Percentiles rank a stretch among this genome's conserved stretches.
Conservation (phyloP, 2,329 filamentous ascomycete species). For the Pestalotiopsis sp. region DNA sequence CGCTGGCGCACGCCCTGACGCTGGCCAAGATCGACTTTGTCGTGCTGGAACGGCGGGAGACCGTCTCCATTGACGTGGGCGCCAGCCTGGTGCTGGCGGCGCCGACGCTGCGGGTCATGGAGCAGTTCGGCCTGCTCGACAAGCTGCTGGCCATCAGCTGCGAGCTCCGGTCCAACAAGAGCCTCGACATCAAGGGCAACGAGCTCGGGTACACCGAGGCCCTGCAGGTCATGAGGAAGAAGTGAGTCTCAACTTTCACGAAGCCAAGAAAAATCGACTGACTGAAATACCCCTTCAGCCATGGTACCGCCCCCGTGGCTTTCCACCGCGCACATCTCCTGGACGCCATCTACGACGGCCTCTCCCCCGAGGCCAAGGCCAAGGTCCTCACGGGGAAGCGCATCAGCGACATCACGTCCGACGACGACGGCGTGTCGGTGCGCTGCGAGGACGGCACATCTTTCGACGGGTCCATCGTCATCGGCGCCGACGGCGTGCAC, state of each 20-base stretch:
- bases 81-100: constrained; percentile 1
- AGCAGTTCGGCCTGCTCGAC: constrained; percentile 8
- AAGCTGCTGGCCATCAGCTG: neutral
- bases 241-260: neutral
- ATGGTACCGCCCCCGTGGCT: constrained; percentile 17
- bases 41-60: constrained; percentile 8
- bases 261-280: neutral
- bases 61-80: neutral
- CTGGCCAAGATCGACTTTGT: constrained; percentile 13
- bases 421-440: constrained; percentile 21
- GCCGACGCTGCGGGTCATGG: neutral
- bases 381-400: constrained; percentile 20
- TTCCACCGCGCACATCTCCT: constrained; percentile 23
- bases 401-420: constrained; percentile 20
- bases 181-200: neutral
- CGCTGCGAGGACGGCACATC: constrained; percentile 22
- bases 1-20: constrained; percentile 5
- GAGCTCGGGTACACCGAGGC: neutral
- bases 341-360: constrained; percentile 21
- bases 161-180: neutral
- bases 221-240: constrained; percentile 5
- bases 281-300: constrained; percentile 1
- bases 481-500: constrained; percentile 27
- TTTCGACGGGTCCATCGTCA: constrained; percentile 23
- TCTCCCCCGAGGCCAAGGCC: constrained; percentile 18